Conservation (phyloP, 2,329 filamentous ascomycete genomes). For the Diaporthe sp. region DNA sequence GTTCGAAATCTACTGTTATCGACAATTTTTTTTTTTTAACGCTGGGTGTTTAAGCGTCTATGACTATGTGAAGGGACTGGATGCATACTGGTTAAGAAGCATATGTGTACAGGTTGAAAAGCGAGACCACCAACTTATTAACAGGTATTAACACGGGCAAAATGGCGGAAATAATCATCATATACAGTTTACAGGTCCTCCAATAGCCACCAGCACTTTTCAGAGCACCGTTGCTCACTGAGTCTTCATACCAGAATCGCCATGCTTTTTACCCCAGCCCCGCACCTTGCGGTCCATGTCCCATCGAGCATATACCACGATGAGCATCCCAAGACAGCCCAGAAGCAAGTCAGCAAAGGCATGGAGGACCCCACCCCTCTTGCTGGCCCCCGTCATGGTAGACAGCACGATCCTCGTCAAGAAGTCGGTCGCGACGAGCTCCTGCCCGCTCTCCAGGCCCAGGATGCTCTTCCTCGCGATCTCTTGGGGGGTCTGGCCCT, state of each 20-base stretch:
- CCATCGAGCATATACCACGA: conserved; percentile 55
- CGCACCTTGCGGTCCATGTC: conserved; percentile 56
- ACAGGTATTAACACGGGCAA: background rate
- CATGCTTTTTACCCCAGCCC: conserved; percentile 51
- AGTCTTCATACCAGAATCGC: conserved; percentile 38
- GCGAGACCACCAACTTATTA: background rate
- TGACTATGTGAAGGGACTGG: too few relatives aligned
- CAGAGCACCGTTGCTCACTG: background rate
- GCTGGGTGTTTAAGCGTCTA: too few relatives aligned
- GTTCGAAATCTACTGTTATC: too few relatives aligned
- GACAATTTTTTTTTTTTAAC: too few relatives aligned
- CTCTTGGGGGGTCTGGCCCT: conserved; percentile 64
- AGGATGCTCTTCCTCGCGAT: conserved; percentile 71
- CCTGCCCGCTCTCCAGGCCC: conserved; percentile 74
- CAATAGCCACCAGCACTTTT: background rate
- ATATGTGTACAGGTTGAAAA: too few relatives aligned
- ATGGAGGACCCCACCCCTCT: conserved; percentile 49
- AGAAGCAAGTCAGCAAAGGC: conserved; percentile 52
- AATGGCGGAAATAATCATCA: background rate
- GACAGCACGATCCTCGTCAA: conserved; percentile 72
- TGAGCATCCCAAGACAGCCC: conserved; percentile 52
- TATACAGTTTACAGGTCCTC: background rate
- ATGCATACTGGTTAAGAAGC: too few relatives aligned
- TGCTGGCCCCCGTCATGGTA: conserved; percentile 50
- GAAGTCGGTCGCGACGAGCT: conserved; percentile 73